These are phyloP conservation scores for Acidiella bohemica DNA, from an alignment of 495 filamentous ascomycete species.

Conservation along the genomic window DNA sequence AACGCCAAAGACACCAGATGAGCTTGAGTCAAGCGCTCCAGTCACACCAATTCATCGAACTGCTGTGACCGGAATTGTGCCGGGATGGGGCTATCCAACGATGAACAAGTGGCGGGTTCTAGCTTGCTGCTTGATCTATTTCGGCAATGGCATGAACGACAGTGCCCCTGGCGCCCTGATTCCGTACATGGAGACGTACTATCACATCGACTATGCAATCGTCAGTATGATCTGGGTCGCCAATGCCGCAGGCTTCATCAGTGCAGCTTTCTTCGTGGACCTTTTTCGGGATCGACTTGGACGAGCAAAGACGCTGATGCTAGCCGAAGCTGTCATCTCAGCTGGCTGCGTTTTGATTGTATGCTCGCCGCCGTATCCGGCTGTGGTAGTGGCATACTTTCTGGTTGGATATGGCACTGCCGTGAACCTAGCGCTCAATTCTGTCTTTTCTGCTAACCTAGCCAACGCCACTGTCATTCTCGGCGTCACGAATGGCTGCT, in stretches of 20 bases:
- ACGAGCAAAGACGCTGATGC: slow-evolving; percentile 45
- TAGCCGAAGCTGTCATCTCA: slow-evolving; percentile 37
- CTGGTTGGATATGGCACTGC: slow-evolving; percentile 55
- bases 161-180: slow-evolving; percentile 57
- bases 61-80: slow-evolving; percentile 33
- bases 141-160: slow-evolving; percentile 37
- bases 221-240: slow-evolving; percentile 71
- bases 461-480: slow-evolving; percentile 48
- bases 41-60: slow-evolving; percentile 30
- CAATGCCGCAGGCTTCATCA: slow-evolving; percentile 60
- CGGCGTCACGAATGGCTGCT: slow-evolving; percentile 51
- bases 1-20: slow-evolving; percentile 30
- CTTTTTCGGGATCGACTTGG: slow-evolving; percentile 43
- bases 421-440: slow-evolving; percentile 54
- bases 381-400: slow-evolving; percentile 51
- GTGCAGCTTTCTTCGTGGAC: slow-evolving; percentile 53
- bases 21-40: slow-evolving; percentile 43
- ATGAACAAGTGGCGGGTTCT: slow-evolving; percentile 37
- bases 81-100: slow-evolving; percentile 38
- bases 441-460: slow-evolving; percentile 61
- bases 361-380: slow-evolving; percentile 53
- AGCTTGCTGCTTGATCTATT: slow-evolving; percentile 32
- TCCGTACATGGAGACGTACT: slow-evolving; percentile 60
- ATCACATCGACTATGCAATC: slow-evolving; percentile 56
- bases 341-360: slow-evolving; percentile 51